Evolutionary conservation across 108 stramenopile species (phyloP), one percentile per base, ranked within the genome.

Genomic region (Nannochloropsis gaditana): DNA sequence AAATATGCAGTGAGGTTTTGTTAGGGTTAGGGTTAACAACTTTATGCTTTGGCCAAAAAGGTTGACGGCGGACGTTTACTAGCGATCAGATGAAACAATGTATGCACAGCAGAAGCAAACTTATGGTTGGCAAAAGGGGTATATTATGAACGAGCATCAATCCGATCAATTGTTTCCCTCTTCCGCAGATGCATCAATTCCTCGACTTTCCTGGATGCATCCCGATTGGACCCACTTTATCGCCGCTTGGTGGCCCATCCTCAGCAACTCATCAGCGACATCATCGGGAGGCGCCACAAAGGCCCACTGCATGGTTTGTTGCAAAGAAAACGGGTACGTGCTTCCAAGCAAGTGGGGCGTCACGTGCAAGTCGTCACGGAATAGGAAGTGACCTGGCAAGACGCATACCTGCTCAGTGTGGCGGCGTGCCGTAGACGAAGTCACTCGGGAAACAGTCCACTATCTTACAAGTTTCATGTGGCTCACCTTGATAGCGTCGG

Each of bases 261-360:
- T 15, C 59, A n/a, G 59, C 59, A 73, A 3, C n/a, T 73, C 59
- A n/a, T 73, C 59, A n/a, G 59, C 59, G 8, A 73, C 59, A n/a
- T 73, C 59, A n/a, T 73, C 59, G n/a, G 59, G 59, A 6, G 59
- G 59, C n/a, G 59, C 59, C 59, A 73, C 59, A n/a, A 73, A 73
- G 4, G 59, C 59, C 59, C 59, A 73, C 3, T 73, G 15, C 4
- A 73, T 73, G 59, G n/a, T 73, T 73, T 73, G 59, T 73, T 73
- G 59, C 4, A 73, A 6, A 0, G 59, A 73, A n/a, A 73, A 73
- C 19, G 59, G 59, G 59, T 73, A 73, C 19, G 19, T 73, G 19
- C n/a, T 73, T 15, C 59, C 59, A n/a, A 73, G 59, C 19, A 73
- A n/a, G 59, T 73, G 59, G 2, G 59, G 59, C 19, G 59, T 73